Evolutionary conservation across 1,139 yeast genomes (phyloP).

Genomic region (Lodderomyces elongisporus): DNA sequence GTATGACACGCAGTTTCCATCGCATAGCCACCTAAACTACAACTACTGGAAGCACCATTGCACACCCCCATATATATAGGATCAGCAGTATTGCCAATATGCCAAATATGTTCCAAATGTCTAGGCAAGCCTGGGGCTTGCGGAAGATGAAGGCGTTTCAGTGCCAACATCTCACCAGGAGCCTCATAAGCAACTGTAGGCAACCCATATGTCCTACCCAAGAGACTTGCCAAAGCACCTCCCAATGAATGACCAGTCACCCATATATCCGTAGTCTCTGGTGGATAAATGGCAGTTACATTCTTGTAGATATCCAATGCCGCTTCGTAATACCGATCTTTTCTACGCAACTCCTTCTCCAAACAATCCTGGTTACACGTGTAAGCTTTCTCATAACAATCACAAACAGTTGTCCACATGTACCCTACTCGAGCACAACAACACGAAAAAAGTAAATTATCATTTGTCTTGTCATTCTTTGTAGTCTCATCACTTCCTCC

Average conservation of each 20-base stretch:
- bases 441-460: slow-evolving; percentile 84
- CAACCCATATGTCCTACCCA: slow-evolving; percentile 85
- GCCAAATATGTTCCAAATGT: slow-evolving; percentile 84
- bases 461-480: slow-evolving; percentile 75
- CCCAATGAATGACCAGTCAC: slow-evolving; percentile 95
- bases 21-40: slow-evolving; percentile 93
- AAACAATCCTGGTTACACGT: slow-evolving; percentile 88
- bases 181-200: slow-evolving; percentile 92
- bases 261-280: slow-evolving; percentile 71
- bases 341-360: slow-evolving; percentile 66
- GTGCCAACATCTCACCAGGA: slow-evolving; percentile 86
- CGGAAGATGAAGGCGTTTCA: slow-evolving; percentile 81
- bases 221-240: slow-evolving; percentile 74
- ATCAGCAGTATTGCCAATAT: slow-evolving; percentile 94
- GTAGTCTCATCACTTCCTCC: slow-evolving; percentile 75
- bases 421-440: slow-evolving; percentile 94
- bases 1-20: slow-evolving; percentile 97
- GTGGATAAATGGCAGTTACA: slow-evolving; percentile 59
- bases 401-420: slow-evolving; percentile 94
- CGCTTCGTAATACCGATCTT: slow-evolving; percentile 81
- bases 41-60: slow-evolving; percentile 87
- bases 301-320: slow-evolving; percentile 72
- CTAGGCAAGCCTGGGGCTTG: slow-evolving; percentile 86
- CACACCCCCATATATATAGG: slow-evolving; percentile 97
- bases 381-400: slow-evolving; percentile 79